Evolutionary conservation across 352 stramenopile genomes (phyloP).

Genomic region (Pythium oligandrum): DNA sequence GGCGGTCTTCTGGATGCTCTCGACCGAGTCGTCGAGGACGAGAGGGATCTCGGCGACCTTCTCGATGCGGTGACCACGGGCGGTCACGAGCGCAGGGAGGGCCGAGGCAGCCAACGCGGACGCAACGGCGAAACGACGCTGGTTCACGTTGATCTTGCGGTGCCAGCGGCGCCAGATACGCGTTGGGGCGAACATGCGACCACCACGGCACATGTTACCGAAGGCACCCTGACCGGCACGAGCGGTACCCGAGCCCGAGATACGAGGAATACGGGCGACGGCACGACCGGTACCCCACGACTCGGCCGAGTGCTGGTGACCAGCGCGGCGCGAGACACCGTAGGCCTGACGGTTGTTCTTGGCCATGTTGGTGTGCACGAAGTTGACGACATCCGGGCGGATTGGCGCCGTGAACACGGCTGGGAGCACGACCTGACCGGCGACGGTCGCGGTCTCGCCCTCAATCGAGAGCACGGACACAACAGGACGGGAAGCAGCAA

Average conservation of each 20-base stretch:
- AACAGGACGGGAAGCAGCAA: slow-evolving; percentile 93
- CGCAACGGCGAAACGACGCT: slow-evolving; percentile 96
- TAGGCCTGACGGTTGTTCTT: slow-evolving; percentile 99
- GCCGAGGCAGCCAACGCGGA: slow-evolving; percentile 97
- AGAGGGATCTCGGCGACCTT: slow-evolving; percentile 97
- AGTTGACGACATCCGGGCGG: slow-evolving; percentile 98
- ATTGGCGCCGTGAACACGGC: slow-evolving; percentile 97
- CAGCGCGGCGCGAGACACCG: slow-evolving; percentile 93
- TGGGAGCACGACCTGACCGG: slow-evolving; percentile 90
- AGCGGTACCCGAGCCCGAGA: slow-evolving; percentile 96
- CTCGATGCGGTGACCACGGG: slow-evolving; percentile 97
- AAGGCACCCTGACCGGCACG: slow-evolving; percentile 98
- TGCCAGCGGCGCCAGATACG: slow-evolving; percentile 99
- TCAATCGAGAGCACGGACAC: slow-evolving; percentile 93
- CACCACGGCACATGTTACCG: slow-evolving; percentile 98
- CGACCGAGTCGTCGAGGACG: slow-evolving; percentile 92
- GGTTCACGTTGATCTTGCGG: slow-evolving; percentile 98
- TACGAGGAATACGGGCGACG: slow-evolving; percentile 99
- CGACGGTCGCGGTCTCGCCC: slow-evolving; percentile 73
- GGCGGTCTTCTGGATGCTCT: slow-evolving; percentile 94
- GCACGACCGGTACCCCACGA: slow-evolving; percentile 99
- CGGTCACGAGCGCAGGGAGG: slow-evolving; percentile 96
- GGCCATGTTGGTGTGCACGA: slow-evolving; percentile 99
- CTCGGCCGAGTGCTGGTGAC: slow-evolving; percentile 96
- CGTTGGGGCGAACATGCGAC: slow-evolving; percentile 98